Evolutionary conservation across 768 basidiomycete species (phyloP).

Genomic region (Lactarius hatsudake): DNA sequence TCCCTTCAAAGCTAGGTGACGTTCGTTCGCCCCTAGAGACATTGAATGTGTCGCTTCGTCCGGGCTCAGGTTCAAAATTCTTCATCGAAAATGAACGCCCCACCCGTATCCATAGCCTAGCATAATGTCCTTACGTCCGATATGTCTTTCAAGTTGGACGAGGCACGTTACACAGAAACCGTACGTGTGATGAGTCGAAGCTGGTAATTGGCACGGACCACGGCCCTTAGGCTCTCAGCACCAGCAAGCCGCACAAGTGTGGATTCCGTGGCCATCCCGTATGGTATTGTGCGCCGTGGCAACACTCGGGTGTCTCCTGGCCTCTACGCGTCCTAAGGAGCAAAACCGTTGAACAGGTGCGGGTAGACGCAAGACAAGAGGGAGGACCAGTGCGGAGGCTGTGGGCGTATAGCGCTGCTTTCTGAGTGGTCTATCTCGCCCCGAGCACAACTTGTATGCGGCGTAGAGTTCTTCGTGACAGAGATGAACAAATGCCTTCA

Average conservation of each 20-base stretch:
- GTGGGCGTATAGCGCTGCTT: constrained; percentile 4
- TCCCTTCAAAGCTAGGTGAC: not conserved
- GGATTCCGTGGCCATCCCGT: not conserved
- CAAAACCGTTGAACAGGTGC: not conserved
- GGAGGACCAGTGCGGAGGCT: not conserved
- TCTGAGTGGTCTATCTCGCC: not conserved
- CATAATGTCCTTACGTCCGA: not conserved
- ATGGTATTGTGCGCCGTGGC: not conserved
- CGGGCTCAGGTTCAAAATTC: not conserved
- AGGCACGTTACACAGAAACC: not conserved
- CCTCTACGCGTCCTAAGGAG: not conserved
- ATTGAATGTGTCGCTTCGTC: not conserved
- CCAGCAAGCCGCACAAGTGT: not conserved
- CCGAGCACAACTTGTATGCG: not conserved
- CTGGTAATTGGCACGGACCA: constrained; percentile 9
- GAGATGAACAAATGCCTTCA: not conserved
- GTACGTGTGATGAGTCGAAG: constrained; percentile 1
- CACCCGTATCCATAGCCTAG: not conserved
- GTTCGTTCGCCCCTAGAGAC: not conserved
- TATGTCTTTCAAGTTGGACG: not conserved
- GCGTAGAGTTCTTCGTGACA: too few species aligned
- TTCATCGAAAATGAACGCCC: not conserved
- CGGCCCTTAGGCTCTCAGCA: constrained; percentile 5
- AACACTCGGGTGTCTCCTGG: constrained; percentile 1
- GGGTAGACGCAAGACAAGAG: constrained; percentile 9